phyloP scores from a whole-genome alignment of 2,329 filamentous ascomycete genomes.

The Calonectria hawksworthii region DNA sequence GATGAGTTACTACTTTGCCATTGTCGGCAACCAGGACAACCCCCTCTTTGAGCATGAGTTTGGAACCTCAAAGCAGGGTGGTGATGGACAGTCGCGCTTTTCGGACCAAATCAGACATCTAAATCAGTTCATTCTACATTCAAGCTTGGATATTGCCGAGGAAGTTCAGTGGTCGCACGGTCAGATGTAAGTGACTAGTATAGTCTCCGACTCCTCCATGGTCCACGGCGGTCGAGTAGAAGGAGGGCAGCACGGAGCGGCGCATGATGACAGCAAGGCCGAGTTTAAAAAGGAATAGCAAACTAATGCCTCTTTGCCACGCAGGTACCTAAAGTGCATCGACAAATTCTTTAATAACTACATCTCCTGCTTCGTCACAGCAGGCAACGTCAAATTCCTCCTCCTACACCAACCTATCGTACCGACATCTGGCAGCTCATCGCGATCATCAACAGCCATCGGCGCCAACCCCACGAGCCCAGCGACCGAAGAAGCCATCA shows the following conservation, averaged over 20 bases:
- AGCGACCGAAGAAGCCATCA: constrained; percentile 94
- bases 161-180: constrained; percentile 94
- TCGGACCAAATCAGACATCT: constrained; percentile 89
- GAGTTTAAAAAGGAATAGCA: background rate
- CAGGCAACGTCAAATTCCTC: constrained; percentile 92
- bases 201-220: background rate
- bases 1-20: constrained; percentile 99
- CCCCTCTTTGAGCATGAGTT: constrained; percentile 98
- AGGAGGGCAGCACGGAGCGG: background rate
- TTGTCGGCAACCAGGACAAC: constrained; percentile 95
- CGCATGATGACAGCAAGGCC: constrained; percentile 6
- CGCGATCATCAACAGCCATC: constrained; percentile 76
- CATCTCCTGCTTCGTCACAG: constrained; percentile 94
- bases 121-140: constrained; percentile 98
- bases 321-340: constrained; percentile 94
- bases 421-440: constrained; percentile 57
- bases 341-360: constrained; percentile 98
- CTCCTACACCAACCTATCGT: constrained; percentile 86
- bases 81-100: constrained; percentile 92
- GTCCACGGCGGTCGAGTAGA: background rate
- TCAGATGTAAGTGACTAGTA: constrained; percentile 73
- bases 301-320: constrained; percentile 11
- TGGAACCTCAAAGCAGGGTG: constrained; percentile 94
- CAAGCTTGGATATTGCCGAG: constrained; percentile 93
- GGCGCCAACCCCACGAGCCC: constrained; percentile 88